phyloP scores from a whole-genome alignment of 371 early-diverging fungal species.

The Batrachochytrium dendrobatidis region DNA sequence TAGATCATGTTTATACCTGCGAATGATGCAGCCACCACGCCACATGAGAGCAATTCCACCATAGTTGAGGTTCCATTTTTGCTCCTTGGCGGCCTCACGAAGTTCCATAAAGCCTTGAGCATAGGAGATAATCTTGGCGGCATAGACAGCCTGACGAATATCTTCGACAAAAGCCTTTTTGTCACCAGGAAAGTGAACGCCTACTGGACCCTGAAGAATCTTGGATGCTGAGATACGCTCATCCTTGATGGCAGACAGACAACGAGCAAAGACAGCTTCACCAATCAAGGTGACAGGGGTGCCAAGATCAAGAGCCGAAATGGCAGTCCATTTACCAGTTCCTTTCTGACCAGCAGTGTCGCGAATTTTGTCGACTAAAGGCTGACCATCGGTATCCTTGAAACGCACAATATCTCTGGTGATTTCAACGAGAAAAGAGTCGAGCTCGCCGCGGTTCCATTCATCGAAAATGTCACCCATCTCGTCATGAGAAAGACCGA shows the following conservation, averaged over 20 bases:
- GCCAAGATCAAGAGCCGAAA: slow-evolving; percentile 88
- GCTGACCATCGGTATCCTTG: slow-evolving; percentile 79
- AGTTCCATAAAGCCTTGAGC: slow-evolving; percentile 99
- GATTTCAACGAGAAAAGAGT: slow-evolving; percentile 97
- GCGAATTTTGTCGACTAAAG: slow-evolving; percentile 90
- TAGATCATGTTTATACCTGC: slow-evolving; percentile 35
- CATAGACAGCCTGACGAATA: slow-evolving; percentile 88
- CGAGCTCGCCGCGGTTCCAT: slow-evolving; percentile 94
- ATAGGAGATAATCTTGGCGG: slow-evolving; percentile 96
- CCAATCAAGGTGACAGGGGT: slow-evolving; percentile 94
- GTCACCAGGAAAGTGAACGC: slow-evolving; percentile 67
- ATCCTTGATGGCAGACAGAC: slow-evolving; percentile 90
- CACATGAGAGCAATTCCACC: slow-evolving; percentile 96
- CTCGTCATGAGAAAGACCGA: slow-evolving; percentile 74
- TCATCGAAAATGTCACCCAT: slow-evolving; percentile 80
- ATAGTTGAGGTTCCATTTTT: slow-evolving; percentile 93
- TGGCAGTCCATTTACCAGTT: slow-evolving; percentile 98
- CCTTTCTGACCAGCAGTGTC: slow-evolving; percentile 99
- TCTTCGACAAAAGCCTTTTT: slow-evolving; percentile 78
- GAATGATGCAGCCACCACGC: slow-evolving; percentile 99
- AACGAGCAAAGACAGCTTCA: slow-evolving; percentile 96
- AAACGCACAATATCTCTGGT: slow-evolving; percentile 86
- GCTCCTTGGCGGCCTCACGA: slow-evolving; percentile 86
- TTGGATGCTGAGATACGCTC: slow-evolving; percentile 86
- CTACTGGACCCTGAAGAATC: slow-evolving; percentile 69